A percentile compares a stretch with the other conserved stretches of the same genome.
These are phyloP conservation scores for Ceratobasidium sp. DNA, from an alignment of 1,284 basidiomycete genomes.

Conservation along the genomic window DNA sequence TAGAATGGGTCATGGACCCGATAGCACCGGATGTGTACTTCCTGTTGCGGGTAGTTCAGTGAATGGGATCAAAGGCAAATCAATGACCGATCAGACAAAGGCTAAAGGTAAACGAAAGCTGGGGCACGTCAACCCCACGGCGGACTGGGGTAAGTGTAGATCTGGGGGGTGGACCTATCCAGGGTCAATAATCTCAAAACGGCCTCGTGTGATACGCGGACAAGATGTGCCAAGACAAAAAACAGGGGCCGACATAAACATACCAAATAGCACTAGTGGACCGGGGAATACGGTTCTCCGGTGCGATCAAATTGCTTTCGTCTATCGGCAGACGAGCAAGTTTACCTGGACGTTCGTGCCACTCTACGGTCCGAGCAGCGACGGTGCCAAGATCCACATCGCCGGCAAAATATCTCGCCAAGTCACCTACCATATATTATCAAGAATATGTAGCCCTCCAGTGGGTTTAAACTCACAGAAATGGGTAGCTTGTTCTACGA, in stretches of 20 bases:
- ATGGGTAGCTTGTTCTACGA: slow-evolving; percentile 96
- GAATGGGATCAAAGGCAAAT: slow-evolving; percentile 4
- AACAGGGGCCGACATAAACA: slow-evolving; percentile 41
- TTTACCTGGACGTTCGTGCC: slow-evolving; percentile 87
- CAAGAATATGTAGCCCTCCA: not conserved
- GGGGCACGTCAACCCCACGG: slow-evolving; percentile 5
- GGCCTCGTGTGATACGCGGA: not conserved
- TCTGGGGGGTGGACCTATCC: not conserved
- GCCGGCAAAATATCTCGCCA: slow-evolving; percentile 97
- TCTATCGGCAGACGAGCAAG: slow-evolving; percentile 83
- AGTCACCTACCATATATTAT: slow-evolving; percentile 69
- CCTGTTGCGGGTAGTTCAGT: slow-evolving; percentile 54
- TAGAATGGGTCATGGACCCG: slow-evolving; percentile 88
- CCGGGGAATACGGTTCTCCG: slow-evolving; percentile 81
- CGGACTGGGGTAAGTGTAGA: not conserved
- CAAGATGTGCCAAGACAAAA: not conserved
- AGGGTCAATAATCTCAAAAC: not conserved
- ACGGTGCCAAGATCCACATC: slow-evolving; percentile 91
- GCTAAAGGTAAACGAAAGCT: not conserved
- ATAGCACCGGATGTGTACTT: slow-evolving; percentile 94
- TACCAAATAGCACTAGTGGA: slow-evolving; percentile 81
- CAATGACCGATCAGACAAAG: slow-evolving; percentile 30
- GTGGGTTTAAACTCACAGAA: slow-evolving; percentile 54
- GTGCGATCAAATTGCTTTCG: slow-evolving; percentile 76
- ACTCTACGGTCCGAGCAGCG: slow-evolving; percentile 85